phyloP scores from a whole-genome alignment of 352 stramenopile genomes.

The Pythium insidiosum region DNA sequence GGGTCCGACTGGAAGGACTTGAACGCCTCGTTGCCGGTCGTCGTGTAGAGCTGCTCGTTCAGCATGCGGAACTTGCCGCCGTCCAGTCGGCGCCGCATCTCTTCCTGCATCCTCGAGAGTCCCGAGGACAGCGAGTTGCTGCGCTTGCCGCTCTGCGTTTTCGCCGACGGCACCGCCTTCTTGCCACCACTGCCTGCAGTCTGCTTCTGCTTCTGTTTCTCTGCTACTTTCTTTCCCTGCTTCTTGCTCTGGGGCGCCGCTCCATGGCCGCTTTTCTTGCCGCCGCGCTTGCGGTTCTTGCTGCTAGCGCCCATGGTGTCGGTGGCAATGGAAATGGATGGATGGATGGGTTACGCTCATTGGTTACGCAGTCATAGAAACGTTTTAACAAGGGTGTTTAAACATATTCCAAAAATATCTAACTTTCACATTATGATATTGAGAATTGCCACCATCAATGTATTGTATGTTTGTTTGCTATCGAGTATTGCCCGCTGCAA shows the following conservation, averaged over 20 bases:
- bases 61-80: conserved; percentile 96
- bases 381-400: too few relatives aligned
- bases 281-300: conserved; percentile 20
- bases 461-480: too few relatives aligned
- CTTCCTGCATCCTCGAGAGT: conserved; percentile 55
- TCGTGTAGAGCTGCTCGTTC: conserved; percentile 99
- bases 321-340: background rate
- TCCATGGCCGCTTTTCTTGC: conserved; percentile 10
- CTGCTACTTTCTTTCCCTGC: conserved; percentile 13
- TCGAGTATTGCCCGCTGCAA: too few relatives aligned
- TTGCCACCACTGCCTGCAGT: conserved; percentile 1
- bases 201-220: conserved; percentile 16
- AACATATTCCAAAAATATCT: too few relatives aligned
- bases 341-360: background rate
- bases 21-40: conserved; percentile 85
- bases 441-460: too few relatives aligned
- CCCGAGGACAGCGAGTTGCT: conserved; percentile 8
- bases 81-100: conserved; percentile 87
- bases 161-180: conserved; percentile 9
- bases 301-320: conserved; percentile 1
- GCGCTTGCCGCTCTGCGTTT: conserved; percentile 4
- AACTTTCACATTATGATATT: too few relatives aligned
- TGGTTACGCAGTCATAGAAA: too few relatives aligned
- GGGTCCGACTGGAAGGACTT: conserved; percentile 91
- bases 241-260: conserved; percentile 7